phyloP scores from a whole-genome alignment of 2,329 filamentous ascomycete genomes.

The Diaporthe ilicicola region DNA sequence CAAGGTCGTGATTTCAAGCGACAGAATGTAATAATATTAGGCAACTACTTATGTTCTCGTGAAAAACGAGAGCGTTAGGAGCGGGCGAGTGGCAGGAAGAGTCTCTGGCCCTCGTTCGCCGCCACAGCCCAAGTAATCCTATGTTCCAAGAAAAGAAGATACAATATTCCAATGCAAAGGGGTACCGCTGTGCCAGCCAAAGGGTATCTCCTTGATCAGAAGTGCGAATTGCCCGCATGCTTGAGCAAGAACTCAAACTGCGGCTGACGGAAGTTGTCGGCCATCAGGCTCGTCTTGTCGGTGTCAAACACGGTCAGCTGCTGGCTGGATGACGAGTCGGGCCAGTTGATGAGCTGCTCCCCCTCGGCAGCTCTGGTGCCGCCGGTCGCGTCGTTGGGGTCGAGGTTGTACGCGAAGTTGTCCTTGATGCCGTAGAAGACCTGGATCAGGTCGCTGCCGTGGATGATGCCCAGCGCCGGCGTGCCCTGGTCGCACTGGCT shows the following conservation, averaged over 20 bases:
- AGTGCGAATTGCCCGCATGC: conserved; percentile 1
- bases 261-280: conserved; percentile 20
- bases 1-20: not conserved
- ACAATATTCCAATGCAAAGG: not conserved
- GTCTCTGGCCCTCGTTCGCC: not conserved
- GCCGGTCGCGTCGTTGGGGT: conserved; percentile 69
- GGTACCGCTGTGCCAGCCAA: not conserved
- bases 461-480: conserved; percentile 80
- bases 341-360: conserved; percentile 44
- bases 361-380: conserved; percentile 29
- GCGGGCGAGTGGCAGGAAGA: not conserved
- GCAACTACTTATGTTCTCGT: not conserved
- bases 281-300: not conserved
- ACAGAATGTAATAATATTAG: not conserved
- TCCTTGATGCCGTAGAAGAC: conserved; percentile 72
- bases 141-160: not conserved
- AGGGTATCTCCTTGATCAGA: not conserved
- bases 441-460: conserved; percentile 75
- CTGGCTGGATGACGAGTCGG: conserved; percentile 43
- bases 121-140: not conserved
- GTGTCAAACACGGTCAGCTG: conserved; percentile 21
- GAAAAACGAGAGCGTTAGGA: not conserved
- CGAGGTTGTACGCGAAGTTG: conserved; percentile 73
- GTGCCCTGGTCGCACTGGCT: conserved; percentile 76
- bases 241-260: conserved; percentile 8